Conservation (phyloP, 2,329 filamentous ascomycete genomes). For the Fusarium vanettenii region DNA sequence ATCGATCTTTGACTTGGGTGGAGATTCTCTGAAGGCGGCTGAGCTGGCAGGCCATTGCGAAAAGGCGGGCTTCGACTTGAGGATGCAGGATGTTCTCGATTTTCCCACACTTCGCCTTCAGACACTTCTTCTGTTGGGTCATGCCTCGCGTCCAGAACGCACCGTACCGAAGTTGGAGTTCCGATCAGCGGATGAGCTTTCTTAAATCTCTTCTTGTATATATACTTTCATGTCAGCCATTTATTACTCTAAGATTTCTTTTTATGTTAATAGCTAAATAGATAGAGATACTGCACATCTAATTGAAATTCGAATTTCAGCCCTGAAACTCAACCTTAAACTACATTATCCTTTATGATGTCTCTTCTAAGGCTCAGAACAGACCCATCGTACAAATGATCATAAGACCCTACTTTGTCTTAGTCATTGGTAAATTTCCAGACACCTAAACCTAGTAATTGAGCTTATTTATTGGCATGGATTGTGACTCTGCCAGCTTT, state of each 20-base stretch:
- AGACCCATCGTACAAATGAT: too few species aligned
- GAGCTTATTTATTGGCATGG: too few species aligned
- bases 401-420: too few species aligned
- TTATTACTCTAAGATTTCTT: background rate
- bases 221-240: background rate
- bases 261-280: background rate
- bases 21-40: background rate
- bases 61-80: background rate
- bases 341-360: too few species aligned
- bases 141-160: background rate
- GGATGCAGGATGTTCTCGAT: background rate
- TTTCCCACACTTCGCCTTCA: background rate
- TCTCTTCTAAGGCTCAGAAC: too few species aligned
- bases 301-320: background rate
- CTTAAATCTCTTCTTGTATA: background rate
- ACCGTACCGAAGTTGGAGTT: background rate
- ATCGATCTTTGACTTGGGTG: background rate
- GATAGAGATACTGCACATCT: background rate
- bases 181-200: background rate
- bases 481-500: too few species aligned
- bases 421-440: too few species aligned
- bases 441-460: too few species aligned
- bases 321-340: background rate
- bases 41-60: background rate
- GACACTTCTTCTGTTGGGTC: background rate